Base-by-base conservation (phyloP, 169 alveolate species). In the Eimeria sp. region DNA sequence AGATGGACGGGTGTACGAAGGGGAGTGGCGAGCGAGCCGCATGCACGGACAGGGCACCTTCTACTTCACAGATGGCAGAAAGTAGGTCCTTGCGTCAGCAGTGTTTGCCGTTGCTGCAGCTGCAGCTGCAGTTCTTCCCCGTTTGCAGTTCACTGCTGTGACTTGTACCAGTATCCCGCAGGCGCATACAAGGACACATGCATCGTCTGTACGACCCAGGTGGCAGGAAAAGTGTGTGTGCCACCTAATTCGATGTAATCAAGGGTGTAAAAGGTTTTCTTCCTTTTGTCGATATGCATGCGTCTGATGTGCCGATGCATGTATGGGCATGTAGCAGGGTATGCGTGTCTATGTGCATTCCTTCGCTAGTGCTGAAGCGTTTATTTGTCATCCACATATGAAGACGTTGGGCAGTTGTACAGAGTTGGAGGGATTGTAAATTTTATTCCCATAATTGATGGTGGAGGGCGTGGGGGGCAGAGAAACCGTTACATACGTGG, bases 1-100 rank as follows among this genome's bases (percentile, higher is more conserved):
- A 25, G 96, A 97, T 83, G 98, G 98, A n/a, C 97, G 98, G 40
- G 95, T 96, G 40, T 97, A 97, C 83, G 98, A 97, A 75, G 99
- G 98, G 27, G 97, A 96, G 63, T 97, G 98, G 98, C 67, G 92
- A 47, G 96, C 93, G 80, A 96, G 97, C 76, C 96, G 96, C 75
- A 96, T 96, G 97, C 98, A 97, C 86, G 98, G 98, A 30, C 84
- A 95, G 40, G 98, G 98, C 6, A 91, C 92, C 4, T 96, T 96
- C 63, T 96, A 95, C 90, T 97, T 88, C 67, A 97, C 95, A 78
- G 97, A 98, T 63, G 98, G 98, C 47, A 97, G 98, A 45, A 93
- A 82, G 96, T 93, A 34, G 30, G 96, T 54, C 34, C 25, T 34
- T 34, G 65, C 13, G 14, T 43, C 61, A 9, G 65, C 65, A 22